These are phyloP conservation scores for Hamigera avellanea DNA, from an alignment of 495 filamentous ascomycete genomes.

Conservation along the genomic window DNA sequence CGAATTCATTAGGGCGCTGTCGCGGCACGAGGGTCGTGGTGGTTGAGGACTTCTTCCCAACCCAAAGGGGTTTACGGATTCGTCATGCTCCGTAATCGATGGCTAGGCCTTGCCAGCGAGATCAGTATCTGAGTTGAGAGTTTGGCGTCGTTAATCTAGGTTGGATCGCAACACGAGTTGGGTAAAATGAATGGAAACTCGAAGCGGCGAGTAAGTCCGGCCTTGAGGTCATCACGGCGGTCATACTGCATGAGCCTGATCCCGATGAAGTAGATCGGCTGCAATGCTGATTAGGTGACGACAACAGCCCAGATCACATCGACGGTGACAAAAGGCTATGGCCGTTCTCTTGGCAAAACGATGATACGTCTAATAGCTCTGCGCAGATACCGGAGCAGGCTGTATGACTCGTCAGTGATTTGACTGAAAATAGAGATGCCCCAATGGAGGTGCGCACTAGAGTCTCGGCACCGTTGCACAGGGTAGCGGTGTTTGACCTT, in stretches of 20 bases:
- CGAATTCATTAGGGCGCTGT: too few species aligned
- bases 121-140: too few species aligned
- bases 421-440: neutral
- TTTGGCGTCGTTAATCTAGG: too few species aligned
- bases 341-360: conserved; percentile 12
- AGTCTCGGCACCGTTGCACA: conserved; percentile 19
- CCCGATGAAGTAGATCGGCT: conserved; percentile 1
- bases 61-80: too few species aligned
- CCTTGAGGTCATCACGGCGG: neutral
- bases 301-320: conserved; percentile 10
- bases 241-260: conserved; percentile 4
- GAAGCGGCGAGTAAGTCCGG: too few species aligned
- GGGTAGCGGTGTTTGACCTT: conserved; percentile 11
- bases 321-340: conserved; percentile 14
- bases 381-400: conserved; percentile 36
- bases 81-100: too few species aligned
- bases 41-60: too few species aligned
- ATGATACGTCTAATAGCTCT: conserved; percentile 29
- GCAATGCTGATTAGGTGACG: conserved; percentile 3
- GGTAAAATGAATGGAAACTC: too few species aligned
- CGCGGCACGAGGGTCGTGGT: too few species aligned
- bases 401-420: conserved; percentile 17
- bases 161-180: too few species aligned
- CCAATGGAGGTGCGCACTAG: too few species aligned
- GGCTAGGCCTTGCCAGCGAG: too few species aligned